Base-by-base conservation (phyloP, 106 monocot genomes). In the Dioscorea zingiberensis region DNA sequence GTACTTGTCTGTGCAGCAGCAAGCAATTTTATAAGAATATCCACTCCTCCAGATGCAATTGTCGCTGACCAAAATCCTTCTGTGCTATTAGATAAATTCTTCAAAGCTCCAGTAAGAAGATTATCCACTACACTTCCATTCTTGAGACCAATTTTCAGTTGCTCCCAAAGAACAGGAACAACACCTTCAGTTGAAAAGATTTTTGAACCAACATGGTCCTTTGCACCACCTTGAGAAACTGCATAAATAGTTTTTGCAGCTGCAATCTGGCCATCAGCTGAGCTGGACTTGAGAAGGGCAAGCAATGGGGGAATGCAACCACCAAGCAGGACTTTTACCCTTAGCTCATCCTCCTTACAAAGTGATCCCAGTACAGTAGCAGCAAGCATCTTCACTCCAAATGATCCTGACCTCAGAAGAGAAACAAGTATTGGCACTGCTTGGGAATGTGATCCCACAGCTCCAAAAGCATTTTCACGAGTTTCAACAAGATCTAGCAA, bases 141-240 rank as follows among this genome's bases (percentile, higher is more conserved):
- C 71, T 81, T 82, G 16, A 81, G 71, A 55, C 80, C 78, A 68
- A 64, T 78, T 71, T 89, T 79, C 13, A 99, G 78, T 30, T 93
- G 86, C 27, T 73, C 80, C 98, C 98, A 99, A 17, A 99, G 62
- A 70, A 75, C 89, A 74, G 93, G 87, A 16, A 99, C 98, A 73
- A 93, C 98, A 19, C 86, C 84, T 74, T 99, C 98, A 60, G 98
- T 99, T 27, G 98, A 86, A 76, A 99, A 99, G 16, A 99, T 93
- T 71, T 99, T 99, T 69, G 98, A 93, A 13, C 98, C 98, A 54
- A 99, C 98, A 85, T 93, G 84, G 69, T 99, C 98, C 73, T 68
- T 84, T 18, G 77, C 72, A 13, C 93, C 89, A 30, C 93, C 98
- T 84, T 89, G 84, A 65, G 98, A 93, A 81, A 99, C 89, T 51